Conservation (phyloP, 2,329 filamentous ascomycete genomes). For the Karstenula rhodostoma region DNA sequence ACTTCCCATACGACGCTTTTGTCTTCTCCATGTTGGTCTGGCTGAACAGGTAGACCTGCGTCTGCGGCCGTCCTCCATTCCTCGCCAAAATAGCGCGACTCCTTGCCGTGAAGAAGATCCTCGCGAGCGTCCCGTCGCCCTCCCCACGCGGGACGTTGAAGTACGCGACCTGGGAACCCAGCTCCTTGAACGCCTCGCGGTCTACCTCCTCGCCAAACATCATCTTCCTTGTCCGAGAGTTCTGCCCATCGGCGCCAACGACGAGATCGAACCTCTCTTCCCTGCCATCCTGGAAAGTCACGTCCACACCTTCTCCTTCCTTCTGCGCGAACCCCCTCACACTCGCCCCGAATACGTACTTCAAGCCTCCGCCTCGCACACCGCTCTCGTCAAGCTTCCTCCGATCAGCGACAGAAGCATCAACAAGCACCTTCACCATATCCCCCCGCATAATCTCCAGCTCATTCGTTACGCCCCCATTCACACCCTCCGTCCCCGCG, state of each 20-base stretch:
- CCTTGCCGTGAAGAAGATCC: slow-evolving; percentile 45
- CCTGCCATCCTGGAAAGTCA: slow-evolving; percentile 54
- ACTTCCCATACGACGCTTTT: slow-evolving; percentile 26
- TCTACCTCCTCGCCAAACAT: slow-evolving; percentile 13
- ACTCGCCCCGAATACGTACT: slow-evolving; percentile 38
- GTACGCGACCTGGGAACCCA: slow-evolving; percentile 44
- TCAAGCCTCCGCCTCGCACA: slow-evolving; percentile 32
- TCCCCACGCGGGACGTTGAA: slow-evolving; percentile 45
- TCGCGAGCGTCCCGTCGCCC: slow-evolving; percentile 47
- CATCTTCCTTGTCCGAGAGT: slow-evolving; percentile 52
- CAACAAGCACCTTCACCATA: slow-evolving; percentile 58
- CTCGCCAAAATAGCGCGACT: slow-evolving; percentile 52
- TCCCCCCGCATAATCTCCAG: slow-evolving; percentile 62
- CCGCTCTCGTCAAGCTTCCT: slow-evolving; percentile 25
- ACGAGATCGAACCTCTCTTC: slow-evolving; percentile 59
- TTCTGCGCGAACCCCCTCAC: slow-evolving; percentile 41
- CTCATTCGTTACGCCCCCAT: slow-evolving; percentile 33
- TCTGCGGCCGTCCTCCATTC: slow-evolving; percentile 45
- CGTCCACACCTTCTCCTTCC: slow-evolving; percentile 40
- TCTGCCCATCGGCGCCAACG: slow-evolving; percentile 63
- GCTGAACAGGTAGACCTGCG: slow-evolving; percentile 52
- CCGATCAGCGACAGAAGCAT: slow-evolving; percentile 54
- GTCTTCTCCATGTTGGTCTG: slow-evolving; percentile 33
- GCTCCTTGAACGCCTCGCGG: slow-evolving; percentile 19
- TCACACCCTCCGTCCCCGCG: slow-evolving; percentile 40